These are phyloP conservation scores for Jatropha curcas DNA, from an alignment of 345 rosid genomes.

Conservation along the genomic window DNA sequence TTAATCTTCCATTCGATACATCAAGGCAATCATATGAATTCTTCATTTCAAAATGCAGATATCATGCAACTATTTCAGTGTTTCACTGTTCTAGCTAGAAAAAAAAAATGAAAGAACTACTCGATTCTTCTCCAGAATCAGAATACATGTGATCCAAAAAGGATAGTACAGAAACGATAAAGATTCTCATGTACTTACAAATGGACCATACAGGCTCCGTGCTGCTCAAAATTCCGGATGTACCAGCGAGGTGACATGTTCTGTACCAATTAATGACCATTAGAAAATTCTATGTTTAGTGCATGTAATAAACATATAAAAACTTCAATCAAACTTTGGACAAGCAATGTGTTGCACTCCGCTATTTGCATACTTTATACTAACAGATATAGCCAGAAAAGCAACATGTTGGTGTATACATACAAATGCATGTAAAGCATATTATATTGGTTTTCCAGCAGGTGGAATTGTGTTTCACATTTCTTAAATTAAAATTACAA, in stretches of 20 bases:
- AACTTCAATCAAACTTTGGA: background rate
- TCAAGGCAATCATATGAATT: background rate
- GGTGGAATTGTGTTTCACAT: background rate
- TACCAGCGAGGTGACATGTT: constrained; percentile 90
- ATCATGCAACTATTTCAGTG: background rate
- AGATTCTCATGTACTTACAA: constrained; percentile 53
- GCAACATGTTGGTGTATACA: background rate
- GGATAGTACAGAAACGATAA: constrained; percentile 7
- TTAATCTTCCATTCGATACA: constrained; percentile 4
- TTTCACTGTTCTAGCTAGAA: constrained; percentile 4
- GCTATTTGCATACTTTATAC: background rate
- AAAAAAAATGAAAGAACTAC: background rate
- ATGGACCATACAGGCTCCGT: constrained; percentile 73
- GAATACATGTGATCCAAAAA: constrained; percentile 9
- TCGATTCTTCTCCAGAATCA: background rate
- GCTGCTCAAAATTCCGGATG: constrained; percentile 67
- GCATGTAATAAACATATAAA: background rate
- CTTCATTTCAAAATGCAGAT: background rate
- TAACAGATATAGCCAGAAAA: background rate
- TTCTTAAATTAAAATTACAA: background rate
- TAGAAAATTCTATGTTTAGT: background rate
- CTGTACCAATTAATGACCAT: constrained; percentile 39
- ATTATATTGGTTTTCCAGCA: background rate
- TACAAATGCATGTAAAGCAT: background rate
- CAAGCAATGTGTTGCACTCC: background rate